Percentiles rank a stretch among this genome's conserved stretches.
Conservation (phyloP, 305 asterid genomes). For the Rubia tinctorum region DNA sequence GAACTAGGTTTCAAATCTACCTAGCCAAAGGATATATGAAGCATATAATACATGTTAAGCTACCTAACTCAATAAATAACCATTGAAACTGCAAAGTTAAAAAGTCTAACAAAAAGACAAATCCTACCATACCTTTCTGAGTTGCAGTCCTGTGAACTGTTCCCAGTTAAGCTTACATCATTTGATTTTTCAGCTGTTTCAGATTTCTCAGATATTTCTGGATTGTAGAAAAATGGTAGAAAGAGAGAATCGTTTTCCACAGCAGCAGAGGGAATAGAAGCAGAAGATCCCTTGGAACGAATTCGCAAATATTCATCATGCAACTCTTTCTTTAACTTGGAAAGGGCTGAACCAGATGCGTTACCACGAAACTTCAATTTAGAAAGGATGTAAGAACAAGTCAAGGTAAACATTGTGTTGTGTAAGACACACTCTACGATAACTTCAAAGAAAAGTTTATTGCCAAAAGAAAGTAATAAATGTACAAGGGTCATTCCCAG, state of each 20-base stretch:
- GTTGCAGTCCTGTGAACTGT: conserved; percentile 30
- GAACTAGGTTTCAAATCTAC: neutral
- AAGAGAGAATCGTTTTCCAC: conserved; percentile 58
- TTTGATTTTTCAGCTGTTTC: conserved; percentile 38
- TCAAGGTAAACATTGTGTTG: conserved; percentile 45
- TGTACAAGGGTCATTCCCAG: neutral
- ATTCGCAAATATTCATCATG: conserved; percentile 48
- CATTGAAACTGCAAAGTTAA: conserved; percentile 2
- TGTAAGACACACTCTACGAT: conserved; percentile 9
- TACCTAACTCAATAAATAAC: neutral
- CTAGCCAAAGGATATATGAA: neutral
- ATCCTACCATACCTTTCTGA: conserved; percentile 52
- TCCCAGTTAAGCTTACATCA: conserved; percentile 37
- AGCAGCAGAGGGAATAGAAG: conserved; percentile 44
- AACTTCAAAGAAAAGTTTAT: conserved; percentile 1
- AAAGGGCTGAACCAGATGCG: conserved; percentile 53
- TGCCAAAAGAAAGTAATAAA: neutral
- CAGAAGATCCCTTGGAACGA: conserved; percentile 45
- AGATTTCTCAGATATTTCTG: conserved; percentile 37
- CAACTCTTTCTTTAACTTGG: conserved; percentile 60
- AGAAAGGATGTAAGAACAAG: conserved; percentile 57
- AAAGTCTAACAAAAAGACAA: conserved; percentile 11
- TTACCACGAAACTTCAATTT: conserved; percentile 50
- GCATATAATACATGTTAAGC: neutral
- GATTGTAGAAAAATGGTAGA: conserved; percentile 62